Evolutionary conservation across 495 filamentous ascomycete species (phyloP).

Genomic region (Penicillium verhagenii): DNA sequence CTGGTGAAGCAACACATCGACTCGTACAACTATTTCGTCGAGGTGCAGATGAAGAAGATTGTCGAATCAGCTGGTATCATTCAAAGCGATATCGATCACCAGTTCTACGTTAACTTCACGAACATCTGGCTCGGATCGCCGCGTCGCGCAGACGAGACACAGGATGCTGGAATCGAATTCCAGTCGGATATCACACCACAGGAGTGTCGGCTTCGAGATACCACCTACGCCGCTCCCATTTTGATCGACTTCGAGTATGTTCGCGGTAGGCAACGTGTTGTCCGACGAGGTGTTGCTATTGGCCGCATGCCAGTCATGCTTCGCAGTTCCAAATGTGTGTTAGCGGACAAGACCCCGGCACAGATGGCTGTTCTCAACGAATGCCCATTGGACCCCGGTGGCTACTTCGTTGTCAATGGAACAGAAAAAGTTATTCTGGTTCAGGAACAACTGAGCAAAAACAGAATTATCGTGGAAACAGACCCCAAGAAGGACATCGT

Average conservation of each 20-base stretch:
- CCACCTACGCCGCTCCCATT: slow-evolving; percentile 92
- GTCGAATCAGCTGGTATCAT: slow-evolving; percentile 83
- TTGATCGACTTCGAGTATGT: slow-evolving; percentile 85
- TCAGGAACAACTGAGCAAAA: slow-evolving; percentile 98
- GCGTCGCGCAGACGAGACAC: slow-evolving; percentile 66
- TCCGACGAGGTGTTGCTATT: slow-evolving; percentile 69
- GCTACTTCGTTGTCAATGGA: slow-evolving; percentile 97
- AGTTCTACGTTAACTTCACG: slow-evolving; percentile 84
- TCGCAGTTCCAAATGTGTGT: slow-evolving; percentile 85
- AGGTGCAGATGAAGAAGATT: slow-evolving; percentile 94
- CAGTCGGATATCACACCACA: slow-evolving; percentile 71
- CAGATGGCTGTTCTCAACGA: slow-evolving; percentile 89
- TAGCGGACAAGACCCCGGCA: slow-evolving; percentile 73
- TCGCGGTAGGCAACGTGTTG: slow-evolving; percentile 68
- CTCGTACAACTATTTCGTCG: slow-evolving; percentile 96
- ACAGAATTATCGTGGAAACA: slow-evolving; percentile 93
- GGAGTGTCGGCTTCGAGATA: slow-evolving; percentile 92
- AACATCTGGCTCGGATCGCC: slow-evolving; percentile 83
- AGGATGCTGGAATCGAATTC: slow-evolving; percentile 54
- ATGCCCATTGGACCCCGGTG: slow-evolving; percentile 92
- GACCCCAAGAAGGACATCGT: slow-evolving; percentile 87
- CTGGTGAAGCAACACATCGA: slow-evolving; percentile 97
- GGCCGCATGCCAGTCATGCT: slow-evolving; percentile 96
- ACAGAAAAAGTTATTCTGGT: slow-evolving; percentile 98
- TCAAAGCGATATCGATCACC: slow-evolving; percentile 81